Conservation (phyloP, 495 filamentous ascomycete genomes). For the Penicillium silybi region DNA sequence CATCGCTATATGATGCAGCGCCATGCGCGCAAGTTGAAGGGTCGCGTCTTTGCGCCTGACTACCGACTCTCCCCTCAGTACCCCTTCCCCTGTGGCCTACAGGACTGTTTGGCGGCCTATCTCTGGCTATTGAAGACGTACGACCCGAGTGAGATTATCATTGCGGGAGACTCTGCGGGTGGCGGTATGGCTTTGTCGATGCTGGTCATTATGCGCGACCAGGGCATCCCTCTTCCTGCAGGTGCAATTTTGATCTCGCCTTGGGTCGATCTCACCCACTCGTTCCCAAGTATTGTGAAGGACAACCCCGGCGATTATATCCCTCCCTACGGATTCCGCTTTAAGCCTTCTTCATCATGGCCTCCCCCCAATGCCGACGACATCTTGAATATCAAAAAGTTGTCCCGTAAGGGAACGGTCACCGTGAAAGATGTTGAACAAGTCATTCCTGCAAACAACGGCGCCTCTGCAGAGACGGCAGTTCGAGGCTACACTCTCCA, state of each 20-base stretch:
- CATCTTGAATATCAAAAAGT: constrained; percentile 41
- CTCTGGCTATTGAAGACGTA: constrained; percentile 72
- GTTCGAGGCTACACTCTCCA: constrained; percentile 40
- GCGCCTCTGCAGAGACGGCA: constrained; percentile 30
- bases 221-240: constrained; percentile 75
- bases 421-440: constrained; percentile 19
- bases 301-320: constrained; percentile 81
- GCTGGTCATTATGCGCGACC: constrained; percentile 77
- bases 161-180: constrained; percentile 88
- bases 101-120: constrained; percentile 86
- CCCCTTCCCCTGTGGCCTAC: constrained; percentile 86
- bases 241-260: constrained; percentile 88
- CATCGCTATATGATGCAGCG: constrained; percentile 95
- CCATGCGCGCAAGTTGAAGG: constrained; percentile 89
- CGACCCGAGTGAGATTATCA: constrained; percentile 70
- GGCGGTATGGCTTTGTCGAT: constrained; percentile 80
- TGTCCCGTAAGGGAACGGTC: constrained; percentile 32
- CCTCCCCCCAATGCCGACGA: constrained; percentile 85
- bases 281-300: constrained; percentile 79
- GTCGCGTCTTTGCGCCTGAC: constrained; percentile 78
- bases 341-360: constrained; percentile 80
- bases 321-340: constrained; percentile 77
- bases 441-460: constrained; percentile 12
- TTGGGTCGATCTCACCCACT: constrained; percentile 92
- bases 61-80: constrained; percentile 92